Evolutionary conservation across 2,329 filamentous ascomycete species (phyloP).

Genomic region (Dactylellina sp.): DNA sequence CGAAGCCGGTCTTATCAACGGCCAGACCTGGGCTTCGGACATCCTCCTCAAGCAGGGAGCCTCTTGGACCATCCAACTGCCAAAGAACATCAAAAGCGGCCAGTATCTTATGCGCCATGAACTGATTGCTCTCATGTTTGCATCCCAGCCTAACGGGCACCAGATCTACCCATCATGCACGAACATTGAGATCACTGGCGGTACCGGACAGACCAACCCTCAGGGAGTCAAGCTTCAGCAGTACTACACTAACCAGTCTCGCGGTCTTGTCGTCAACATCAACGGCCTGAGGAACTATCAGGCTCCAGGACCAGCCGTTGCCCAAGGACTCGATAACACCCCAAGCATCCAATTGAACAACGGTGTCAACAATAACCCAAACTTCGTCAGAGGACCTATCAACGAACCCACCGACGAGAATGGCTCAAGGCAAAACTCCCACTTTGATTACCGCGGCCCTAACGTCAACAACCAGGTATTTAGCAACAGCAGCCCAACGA

Average conservation of each 20-base stretch:
- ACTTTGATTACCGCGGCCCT: slow-evolving; percentile 16
- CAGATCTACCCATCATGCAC: slow-evolving; percentile 69
- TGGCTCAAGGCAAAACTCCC: slow-evolving; percentile 1
- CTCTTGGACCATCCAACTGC: slow-evolving; percentile 65
- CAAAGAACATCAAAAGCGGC: slow-evolving; percentile 62
- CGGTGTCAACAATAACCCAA: slow-evolving; percentile 26
- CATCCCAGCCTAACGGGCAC: slow-evolving; percentile 65
- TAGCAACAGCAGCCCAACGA: not conserved
- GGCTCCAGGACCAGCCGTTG: slow-evolving; percentile 55
- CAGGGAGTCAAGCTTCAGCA: slow-evolving; percentile 62
- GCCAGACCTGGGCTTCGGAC: slow-evolving; percentile 64
- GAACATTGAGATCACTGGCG: slow-evolving; percentile 66
- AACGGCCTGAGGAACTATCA: slow-evolving; percentile 55
- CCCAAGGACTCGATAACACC: slow-evolving; percentile 12
- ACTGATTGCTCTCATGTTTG: slow-evolving; percentile 67
- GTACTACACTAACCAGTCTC: slow-evolving; percentile 63
- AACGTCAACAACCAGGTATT: not conserved
- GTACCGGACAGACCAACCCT: slow-evolving; percentile 59
- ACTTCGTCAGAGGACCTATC: not conserved
- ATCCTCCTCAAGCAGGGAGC: slow-evolving; percentile 68
- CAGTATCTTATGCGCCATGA: slow-evolving; percentile 70
- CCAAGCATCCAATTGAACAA: slow-evolving; percentile 10
- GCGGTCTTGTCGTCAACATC: slow-evolving; percentile 58
- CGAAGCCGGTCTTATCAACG: slow-evolving; percentile 62
- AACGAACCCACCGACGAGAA: slow-evolving; percentile 33